Base-by-base conservation (phyloP, 1,284 basidiomycete genomes). In the Pascua sp. region DNA sequence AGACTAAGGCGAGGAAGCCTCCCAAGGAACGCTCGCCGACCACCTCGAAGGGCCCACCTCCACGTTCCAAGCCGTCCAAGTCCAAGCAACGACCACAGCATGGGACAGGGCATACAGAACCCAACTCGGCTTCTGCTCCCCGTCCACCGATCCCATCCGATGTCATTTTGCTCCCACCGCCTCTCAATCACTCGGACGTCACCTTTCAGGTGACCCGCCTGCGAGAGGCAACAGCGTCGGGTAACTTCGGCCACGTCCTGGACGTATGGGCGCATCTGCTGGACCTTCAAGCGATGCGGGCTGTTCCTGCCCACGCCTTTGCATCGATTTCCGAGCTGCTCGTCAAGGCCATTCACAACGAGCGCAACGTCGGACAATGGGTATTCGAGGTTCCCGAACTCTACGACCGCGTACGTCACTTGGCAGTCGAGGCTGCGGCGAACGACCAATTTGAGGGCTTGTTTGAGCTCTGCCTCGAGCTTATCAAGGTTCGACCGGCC, bases 341-440 rank as follows among this genome's bases (percentile, higher is more conserved):
- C 43, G 42, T 41, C 2, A 38, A 47, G 24, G 24, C 24, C 24
- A 32, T 32, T 32, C 24, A 32, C 24, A 32, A 32, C 24, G 24
- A 32, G 24, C 24, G 4, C 4, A 7, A 32, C 24, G 24, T 32
- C 24, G 24, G 24, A 32, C 24, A 7, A 32, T 32, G 24, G 24
- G 4, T 18, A 47, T 5, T 42, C 63, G 7, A 46, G 36, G 11
- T 15, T 4, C 59, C 67, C 0, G 43, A 42, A 9, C 39, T 24
- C n/a, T 67, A 57, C 40, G 65, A 61, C 1, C 16, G 58, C 2
- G 39, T 71, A 9, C 40, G 50, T 3, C 49, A 61, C 38, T 62
- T 68, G 61, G 59, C 54, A 4, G 56, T 69, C 12, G 68, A 71
- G 45, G 50, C 64, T 0, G 67, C 64, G 0, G 62, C 59, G 10